Percentiles rank a stretch among this genome's conserved stretches.
These are phyloP conservation scores for Rhododendron vialii DNA, from an alignment of 148 eudicot genomes.

Conservation along the genomic window DNA sequence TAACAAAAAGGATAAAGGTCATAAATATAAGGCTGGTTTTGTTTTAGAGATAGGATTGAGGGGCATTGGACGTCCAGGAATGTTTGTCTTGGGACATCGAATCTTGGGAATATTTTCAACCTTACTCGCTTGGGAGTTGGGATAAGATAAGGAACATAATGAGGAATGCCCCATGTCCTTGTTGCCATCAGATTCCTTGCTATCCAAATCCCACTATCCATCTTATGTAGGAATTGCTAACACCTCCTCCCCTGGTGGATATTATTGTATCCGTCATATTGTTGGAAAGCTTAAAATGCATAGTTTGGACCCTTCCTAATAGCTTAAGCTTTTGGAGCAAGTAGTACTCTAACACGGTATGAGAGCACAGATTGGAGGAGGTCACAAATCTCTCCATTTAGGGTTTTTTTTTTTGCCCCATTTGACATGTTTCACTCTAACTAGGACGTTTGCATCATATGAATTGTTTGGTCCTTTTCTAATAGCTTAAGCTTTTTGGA, in stretches of 20 bases:
- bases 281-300: not conserved
- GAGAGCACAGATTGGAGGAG: not conserved
- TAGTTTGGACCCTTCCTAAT: not conserved
- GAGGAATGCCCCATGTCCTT: not conserved
- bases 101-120: constrained; percentile 3
- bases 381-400: not conserved
- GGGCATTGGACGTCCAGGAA: not conserved
- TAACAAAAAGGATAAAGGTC: constrained; percentile 2
- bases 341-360: not conserved
- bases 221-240: not conserved
- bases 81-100: not conserved
- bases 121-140: not conserved
- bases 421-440: not conserved
- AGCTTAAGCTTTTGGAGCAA: not conserved
- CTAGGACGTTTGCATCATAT: not conserved
- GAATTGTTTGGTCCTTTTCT: not conserved
- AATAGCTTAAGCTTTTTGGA: not conserved
- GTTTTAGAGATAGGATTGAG: not conserved
- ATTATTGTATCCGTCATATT: not conserved
- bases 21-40: not conserved
- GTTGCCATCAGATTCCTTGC: not conserved
- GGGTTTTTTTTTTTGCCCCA: not conserved
- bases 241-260: not conserved
- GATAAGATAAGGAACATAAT: not conserved
- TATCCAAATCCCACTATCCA: not conserved